These are phyloP conservation scores for Crithidia thermophila DNA, from an alignment of 208 protist genomes.

Conservation along the genomic window DNA sequence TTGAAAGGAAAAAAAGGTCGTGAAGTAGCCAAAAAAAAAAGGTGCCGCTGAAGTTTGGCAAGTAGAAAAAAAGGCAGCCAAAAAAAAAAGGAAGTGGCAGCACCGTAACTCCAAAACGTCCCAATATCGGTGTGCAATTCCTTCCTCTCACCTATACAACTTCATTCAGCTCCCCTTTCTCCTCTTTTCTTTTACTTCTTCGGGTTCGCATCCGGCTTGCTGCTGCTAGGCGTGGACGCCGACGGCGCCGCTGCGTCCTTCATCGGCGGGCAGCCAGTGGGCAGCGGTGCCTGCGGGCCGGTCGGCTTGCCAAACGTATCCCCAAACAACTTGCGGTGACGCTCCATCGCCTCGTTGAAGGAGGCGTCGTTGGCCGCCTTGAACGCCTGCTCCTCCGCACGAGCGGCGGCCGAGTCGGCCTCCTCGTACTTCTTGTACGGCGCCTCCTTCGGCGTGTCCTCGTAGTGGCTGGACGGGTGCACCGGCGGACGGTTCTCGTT, in stretches of 20 bases:
- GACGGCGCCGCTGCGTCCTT: background rate
- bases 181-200: slow-evolving; percentile 18
- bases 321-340: slow-evolving; percentile 58
- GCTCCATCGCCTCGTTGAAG: slow-evolving; percentile 71
- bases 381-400: slow-evolving; percentile 35
- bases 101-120: too few species aligned
- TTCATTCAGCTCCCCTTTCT: too few species aligned
- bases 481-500: slow-evolving; percentile 82
- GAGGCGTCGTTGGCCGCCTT: slow-evolving; percentile 50
- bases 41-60: too few species aligned
- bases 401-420: slow-evolving; percentile 49
- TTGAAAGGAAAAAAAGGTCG: too few species aligned
- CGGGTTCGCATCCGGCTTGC: background rate
- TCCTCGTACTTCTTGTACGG: slow-evolving; percentile 76
- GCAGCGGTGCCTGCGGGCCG: slow-evolving; percentile 44
- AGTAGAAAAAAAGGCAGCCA: too few species aligned
- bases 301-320: slow-evolving; percentile 52
- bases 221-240: background rate
- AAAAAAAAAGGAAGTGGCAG: too few species aligned
- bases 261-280: slow-evolving; percentile 63
- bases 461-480: slow-evolving; percentile 84
- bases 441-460: slow-evolving; percentile 82
- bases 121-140: too few species aligned
- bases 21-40: too few species aligned
- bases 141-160: too few species aligned